Conservation (phyloP, 371 early-diverging fungal species). For the Mucor piriformis region DNA sequence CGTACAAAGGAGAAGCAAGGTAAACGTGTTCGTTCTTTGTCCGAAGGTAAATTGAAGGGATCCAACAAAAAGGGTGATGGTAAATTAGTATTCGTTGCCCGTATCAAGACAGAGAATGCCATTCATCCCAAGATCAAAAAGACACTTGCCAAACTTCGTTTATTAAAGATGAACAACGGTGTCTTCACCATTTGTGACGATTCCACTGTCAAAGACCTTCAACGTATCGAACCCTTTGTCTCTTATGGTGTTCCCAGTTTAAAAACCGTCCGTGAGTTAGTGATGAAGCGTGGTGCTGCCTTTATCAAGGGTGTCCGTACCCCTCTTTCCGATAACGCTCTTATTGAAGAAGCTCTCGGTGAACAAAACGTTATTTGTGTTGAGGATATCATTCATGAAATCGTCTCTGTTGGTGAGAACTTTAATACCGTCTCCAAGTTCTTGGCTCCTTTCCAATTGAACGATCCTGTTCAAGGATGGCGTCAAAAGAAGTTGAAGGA, state of each 20-base stretch:
- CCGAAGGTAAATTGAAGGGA: slow-evolving; percentile 77
- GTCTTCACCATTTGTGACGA: slow-evolving; percentile 96
- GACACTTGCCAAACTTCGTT: slow-evolving; percentile 94
- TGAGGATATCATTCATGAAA: slow-evolving; percentile 99
- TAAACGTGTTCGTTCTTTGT: slow-evolving; percentile 75
- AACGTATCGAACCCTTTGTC: slow-evolving; percentile 95
- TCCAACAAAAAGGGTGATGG: slow-evolving; percentile 89
- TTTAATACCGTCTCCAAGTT: slow-evolving; percentile 84
- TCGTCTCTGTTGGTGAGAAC: slow-evolving; percentile 94
- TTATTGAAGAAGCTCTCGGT: slow-evolving; percentile 95
- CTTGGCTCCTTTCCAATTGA: slow-evolving; percentile 98
- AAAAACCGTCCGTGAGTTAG: slow-evolving; percentile 96
- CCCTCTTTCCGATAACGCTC: slow-evolving; percentile 94
- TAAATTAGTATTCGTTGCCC: slow-evolving; percentile 95
- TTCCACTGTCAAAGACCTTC: slow-evolving; percentile 94
- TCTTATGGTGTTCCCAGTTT: slow-evolving; percentile 95
- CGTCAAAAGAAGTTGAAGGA: slow-evolving; percentile 91
- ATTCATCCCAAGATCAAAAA: slow-evolving; percentile 96
- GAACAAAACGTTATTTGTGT: slow-evolving; percentile 95
- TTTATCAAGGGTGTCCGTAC: slow-evolving; percentile 93
- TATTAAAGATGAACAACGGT: slow-evolving; percentile 97
- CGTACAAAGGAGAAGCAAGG: slow-evolving; percentile 81
- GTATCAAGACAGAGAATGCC: slow-evolving; percentile 91
- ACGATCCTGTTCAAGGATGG: slow-evolving; percentile 97
- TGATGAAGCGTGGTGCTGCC: slow-evolving; percentile 99